A percentile compares a stretch with the other conserved stretches of the same genome.
phyloP scores from a whole-genome alignment of 2,329 filamentous ascomycete genomes.

The Biscogniauxia sp. region DNA sequence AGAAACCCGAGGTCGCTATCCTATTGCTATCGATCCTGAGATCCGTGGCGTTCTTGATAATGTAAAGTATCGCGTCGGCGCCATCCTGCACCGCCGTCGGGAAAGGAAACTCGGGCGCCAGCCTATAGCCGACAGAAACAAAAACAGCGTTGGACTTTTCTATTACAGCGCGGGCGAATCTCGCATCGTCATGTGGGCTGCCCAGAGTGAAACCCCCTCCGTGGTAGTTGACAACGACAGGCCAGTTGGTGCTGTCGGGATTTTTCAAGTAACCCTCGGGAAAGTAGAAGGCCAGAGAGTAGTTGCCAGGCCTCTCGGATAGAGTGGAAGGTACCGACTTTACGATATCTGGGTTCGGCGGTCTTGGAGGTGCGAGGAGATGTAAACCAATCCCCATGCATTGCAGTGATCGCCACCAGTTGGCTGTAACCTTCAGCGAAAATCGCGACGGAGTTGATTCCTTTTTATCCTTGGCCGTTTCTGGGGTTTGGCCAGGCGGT shows the following conservation, averaged over 20 bases:
- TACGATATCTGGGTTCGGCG: constrained; percentile 59
- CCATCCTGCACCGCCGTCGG: constrained; percentile 65
- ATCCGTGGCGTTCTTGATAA: constrained; percentile 54
- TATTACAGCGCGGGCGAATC: constrained; percentile 56
- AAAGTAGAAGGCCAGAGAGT: constrained; percentile 43
- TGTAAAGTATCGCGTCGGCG: constrained; percentile 61
- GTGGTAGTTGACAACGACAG: constrained; percentile 64
- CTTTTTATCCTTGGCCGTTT: constrained; percentile 25
- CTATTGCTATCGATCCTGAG: constrained; percentile 55
- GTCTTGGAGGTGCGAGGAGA: constrained; percentile 57
- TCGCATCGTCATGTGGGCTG: constrained; percentile 59
- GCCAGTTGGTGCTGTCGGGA: constrained; percentile 33
- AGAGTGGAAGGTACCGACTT: constrained; percentile 49
- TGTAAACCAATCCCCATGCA: constrained; percentile 68
- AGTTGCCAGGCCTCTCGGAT: constrained; percentile 30
- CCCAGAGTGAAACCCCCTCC: constrained; percentile 67
- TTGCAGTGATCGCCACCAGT: constrained; percentile 67
- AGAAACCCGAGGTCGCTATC: constrained; percentile 63
- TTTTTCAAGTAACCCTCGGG: constrained; percentile 36
- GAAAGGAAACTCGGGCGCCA: constrained; percentile 63
- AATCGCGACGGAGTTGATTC: constrained; percentile 45
- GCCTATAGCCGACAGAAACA: constrained; percentile 65
- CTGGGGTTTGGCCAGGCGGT: constrained; percentile 16
- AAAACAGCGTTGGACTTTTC: constrained; percentile 55
- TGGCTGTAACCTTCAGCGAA: constrained; percentile 61